Evolutionary conservation across 768 basidiomycete genomes (phyloP).

Genomic region (Lactarius tabidus): DNA sequence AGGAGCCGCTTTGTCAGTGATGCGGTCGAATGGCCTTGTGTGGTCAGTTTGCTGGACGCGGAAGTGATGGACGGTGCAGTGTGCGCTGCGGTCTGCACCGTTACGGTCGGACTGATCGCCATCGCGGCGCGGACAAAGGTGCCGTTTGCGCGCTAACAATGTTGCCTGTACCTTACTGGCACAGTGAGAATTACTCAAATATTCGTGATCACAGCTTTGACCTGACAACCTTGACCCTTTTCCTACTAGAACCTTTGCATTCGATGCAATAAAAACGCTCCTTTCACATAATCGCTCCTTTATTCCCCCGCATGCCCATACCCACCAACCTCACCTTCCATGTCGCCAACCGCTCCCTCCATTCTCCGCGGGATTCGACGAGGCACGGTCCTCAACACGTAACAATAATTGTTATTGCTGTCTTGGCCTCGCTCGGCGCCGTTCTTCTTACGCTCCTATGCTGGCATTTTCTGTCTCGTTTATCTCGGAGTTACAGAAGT

Average conservation of each 20-base stretch:
- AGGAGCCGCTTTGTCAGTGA: slow-evolving; percentile 46
- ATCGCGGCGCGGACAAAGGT: not conserved
- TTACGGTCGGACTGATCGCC: not conserved
- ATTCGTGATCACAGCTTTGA: not conserved
- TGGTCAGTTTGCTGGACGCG: slow-evolving; percentile 16
- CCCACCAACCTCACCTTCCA: not conserved
- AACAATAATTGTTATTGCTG: slow-evolving; percentile 49
- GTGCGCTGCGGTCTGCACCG: not conserved
- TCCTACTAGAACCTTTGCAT: not conserved
- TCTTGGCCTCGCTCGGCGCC: slow-evolving; percentile 42
- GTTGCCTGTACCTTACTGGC: not conserved
- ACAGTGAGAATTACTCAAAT: not conserved
- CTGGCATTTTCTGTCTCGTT: slow-evolving; percentile 37
- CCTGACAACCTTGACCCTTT: not conserved
- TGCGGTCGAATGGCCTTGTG: slow-evolving; percentile 1
- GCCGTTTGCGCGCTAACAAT: not conserved
- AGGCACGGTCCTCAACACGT: slow-evolving; percentile 24
- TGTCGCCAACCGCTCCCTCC: not conserved
- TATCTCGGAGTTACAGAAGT: slow-evolving; percentile 31
- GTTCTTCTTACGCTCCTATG: slow-evolving; percentile 38
- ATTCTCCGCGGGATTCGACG: slow-evolving; percentile 6
- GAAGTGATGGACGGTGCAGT: slow-evolving; percentile 23
- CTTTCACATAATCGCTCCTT: slow-evolving; percentile 3
- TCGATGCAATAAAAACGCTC: slow-evolving; percentile 11
- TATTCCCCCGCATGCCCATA: not conserved